Percentiles rank a stretch among this genome's conserved stretches.
These are phyloP conservation scores for Tirmania nivea DNA, from an alignment of 495 filamentous ascomycete species.

Conservation along the genomic window DNA sequence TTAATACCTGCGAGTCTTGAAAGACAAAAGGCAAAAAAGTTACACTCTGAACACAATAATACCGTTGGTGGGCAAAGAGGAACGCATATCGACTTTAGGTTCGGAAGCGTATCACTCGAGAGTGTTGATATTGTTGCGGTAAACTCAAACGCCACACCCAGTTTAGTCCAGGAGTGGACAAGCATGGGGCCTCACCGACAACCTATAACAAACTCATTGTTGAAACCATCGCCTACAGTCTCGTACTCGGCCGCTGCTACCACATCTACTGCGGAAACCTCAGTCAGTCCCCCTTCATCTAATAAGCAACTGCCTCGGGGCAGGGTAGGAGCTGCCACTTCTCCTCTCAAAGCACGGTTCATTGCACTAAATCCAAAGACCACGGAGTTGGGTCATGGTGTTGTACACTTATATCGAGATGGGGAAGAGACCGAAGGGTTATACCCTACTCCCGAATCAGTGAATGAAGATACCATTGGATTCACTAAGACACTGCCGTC, in stretches of 20 bases:
- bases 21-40: no score
- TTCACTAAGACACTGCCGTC: not conserved
- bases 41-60: not conserved
- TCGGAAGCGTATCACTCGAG: slow-evolving; percentile 39
- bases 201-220: not conserved
- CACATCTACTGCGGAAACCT: not conserved
- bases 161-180: not conserved
- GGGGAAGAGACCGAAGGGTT: slow-evolving; percentile 46
- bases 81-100: slow-evolving; percentile 34
- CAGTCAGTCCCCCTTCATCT: not conserved
- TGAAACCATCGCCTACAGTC: not conserved
- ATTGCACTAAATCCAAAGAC: slow-evolving; percentile 51
- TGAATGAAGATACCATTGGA: slow-evolving; percentile 1
- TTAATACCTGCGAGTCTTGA: no score
- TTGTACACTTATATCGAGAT: slow-evolving; percentile 87
- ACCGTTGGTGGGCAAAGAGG: not conserved
- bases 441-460: slow-evolving; percentile 12
- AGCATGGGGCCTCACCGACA: not conserved
- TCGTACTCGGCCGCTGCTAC: not conserved
- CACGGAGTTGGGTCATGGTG: slow-evolving; percentile 71
- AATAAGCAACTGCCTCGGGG: slow-evolving; percentile 4
- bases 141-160: not conserved
- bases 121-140: slow-evolving; percentile 41
- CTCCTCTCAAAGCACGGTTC: slow-evolving; percentile 54
- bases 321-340: slow-evolving; percentile 8